Base-by-base conservation (phyloP, 345 rosid species). In the Arabis hirsuta region DNA sequence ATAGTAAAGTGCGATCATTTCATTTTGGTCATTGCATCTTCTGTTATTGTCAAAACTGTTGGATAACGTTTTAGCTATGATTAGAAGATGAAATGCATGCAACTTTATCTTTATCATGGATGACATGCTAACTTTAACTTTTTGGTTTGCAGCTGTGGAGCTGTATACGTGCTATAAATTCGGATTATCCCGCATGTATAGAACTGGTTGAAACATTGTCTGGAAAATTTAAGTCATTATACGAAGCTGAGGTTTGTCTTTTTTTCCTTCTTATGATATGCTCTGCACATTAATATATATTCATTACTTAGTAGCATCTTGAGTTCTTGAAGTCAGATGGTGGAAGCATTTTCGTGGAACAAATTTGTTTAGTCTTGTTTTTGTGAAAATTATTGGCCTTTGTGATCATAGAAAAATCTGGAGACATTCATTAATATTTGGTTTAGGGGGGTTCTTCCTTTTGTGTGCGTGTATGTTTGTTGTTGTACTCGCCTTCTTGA, bases 81-180 rank as follows among this genome's bases (percentile, higher is more conserved):
- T 62, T 45, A 64, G 29, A 45, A 45, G 19, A 63, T 5, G 54
- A 20, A 26, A 47, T 42, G 74, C 61, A 45, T 47, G 78, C 67
- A 47, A 55, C 69, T 51, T 27, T 20, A 39, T 55, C 8, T 42
- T 73, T 36, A 62, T 52, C 31, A 12, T 62, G 47, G 46, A 52
- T 62, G 57, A 53, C 70, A 24, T 74, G 55, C 78, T 78, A 59
- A 81, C 26, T 60, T 16, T 62, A 79, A n/a, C 52, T 77, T 84
- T 78, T 26, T 42, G 60, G 42, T 70, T 80, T 77, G 82, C 96
- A 95, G 99, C 76, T 95, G 51, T 91, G 99, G 97, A 81, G 82
- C 75, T 78, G 85, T 71, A 82, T 95, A 43, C 87, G 64, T 50
- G 52, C 73, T 63, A 91, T 90, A 45, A 90, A 80, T 31, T 78